Evolutionary conservation across 1,284 basidiomycete genomes (phyloP).

Genomic region (Acaromyces ingoldii): DNA sequence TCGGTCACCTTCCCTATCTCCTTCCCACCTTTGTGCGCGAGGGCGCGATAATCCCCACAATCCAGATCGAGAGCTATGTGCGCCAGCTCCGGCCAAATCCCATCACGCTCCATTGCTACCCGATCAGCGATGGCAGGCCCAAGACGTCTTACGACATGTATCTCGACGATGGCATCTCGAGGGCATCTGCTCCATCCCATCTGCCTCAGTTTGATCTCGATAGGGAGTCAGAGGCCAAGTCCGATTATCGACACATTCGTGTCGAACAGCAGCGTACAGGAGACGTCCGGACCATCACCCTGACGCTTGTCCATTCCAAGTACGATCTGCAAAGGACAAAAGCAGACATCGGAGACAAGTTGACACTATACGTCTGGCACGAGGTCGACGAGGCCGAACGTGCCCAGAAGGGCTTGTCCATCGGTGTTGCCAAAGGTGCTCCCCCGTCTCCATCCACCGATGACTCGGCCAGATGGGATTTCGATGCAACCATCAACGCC

Average conservation of each 20-base stretch:
- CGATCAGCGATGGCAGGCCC: neutral
- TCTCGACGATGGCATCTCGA: neutral
- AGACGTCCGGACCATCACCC: neutral
- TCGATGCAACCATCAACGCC: neutral
- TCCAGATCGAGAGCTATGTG: neutral
- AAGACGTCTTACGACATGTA: neutral
- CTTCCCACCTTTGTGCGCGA: conserved; percentile 3
- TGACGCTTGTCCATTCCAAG: neutral
- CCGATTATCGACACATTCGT: conserved; percentile 1
- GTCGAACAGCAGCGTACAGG: neutral
- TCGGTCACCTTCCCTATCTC: conserved; percentile 3
- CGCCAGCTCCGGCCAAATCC: neutral
- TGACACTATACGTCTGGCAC: neutral
- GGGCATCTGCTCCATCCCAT: neutral
- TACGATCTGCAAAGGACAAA: neutral
- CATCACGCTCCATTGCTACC: neutral
- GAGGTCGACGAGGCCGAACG: neutral
- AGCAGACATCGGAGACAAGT: neutral
- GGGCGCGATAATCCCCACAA: conserved; percentile 2
- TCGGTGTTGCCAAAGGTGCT: too few relatives aligned
- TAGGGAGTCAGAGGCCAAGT: neutral
- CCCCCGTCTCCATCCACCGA: too few relatives aligned
- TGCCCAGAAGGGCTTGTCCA: too few relatives aligned
- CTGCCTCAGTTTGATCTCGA: conserved; percentile 1
- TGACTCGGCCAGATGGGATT: too few relatives aligned